Evolutionary conservation across 768 basidiomycete species (phyloP), one percentile per base, ranked within the genome.

Genomic region (Lactarius quietus): DNA sequence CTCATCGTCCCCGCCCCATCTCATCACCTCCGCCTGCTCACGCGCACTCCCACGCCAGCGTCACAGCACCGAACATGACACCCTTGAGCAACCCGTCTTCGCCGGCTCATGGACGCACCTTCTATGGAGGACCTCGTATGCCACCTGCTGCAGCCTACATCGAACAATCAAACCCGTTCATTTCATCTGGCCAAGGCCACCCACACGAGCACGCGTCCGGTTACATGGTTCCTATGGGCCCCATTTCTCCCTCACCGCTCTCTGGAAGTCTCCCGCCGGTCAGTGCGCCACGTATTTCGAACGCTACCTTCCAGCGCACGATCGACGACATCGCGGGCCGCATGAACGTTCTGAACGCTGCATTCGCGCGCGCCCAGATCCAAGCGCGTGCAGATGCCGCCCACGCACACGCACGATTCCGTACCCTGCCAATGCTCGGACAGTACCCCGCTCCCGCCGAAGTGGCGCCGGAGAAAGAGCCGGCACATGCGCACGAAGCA

Each of bases 251-350:
- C 6, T 60, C 71, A 8, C 59, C 69, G 6, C 38, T 67, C 28
- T 67, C 74, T 23, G 66, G 71, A n/a, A 68, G 73, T 33, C 64
- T 80, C 31, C 79, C 81, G 28, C 70, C 78, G 43, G 74, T 83
- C 36, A 75, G 76, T 8, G 79, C 82, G 1, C 83, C 83, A 1
- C 76, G 76, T 53, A 76, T 77, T 14, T 72, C 71, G 1, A 78
- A 82, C 51, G 74, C 74, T 31, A 77, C 78, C 39, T 69, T 79
- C 35, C 83, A 81, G 72, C 70, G 70, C 51, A 75, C 78, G 10
- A 78, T 81, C 62, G 79, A 80, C 45, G 79, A 81, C 26, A 78
- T 82, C 45, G 78, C 83, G 18, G 79, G 79, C 29, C 79, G 80
- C 63, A 77, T 82, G 59, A 83, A 83, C 69, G 69, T 78, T 35